A percentile compares a stretch with the other conserved stretches of the same genome.
phyloP scores from a whole-genome alignment of 257 asterid genomes.

The Solanum chiquidenum region DNA sequence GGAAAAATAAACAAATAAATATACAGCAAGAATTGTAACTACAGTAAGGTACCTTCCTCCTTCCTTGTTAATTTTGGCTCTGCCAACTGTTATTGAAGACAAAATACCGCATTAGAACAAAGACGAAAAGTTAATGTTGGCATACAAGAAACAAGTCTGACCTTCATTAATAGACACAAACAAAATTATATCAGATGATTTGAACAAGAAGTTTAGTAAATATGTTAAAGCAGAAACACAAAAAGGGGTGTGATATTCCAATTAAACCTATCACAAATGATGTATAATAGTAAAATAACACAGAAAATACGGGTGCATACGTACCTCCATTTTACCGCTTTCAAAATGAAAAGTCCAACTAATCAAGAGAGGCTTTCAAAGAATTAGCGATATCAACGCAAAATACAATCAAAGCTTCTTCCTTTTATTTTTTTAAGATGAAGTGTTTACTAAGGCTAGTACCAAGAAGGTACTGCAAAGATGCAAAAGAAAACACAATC shows the following conservation, averaged over 20 bases:
- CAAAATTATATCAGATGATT: background rate
- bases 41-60: constrained; percentile 63
- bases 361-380: background rate
- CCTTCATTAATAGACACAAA: background rate
- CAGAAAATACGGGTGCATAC: background rate
- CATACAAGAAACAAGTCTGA: background rate
- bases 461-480: background rate
- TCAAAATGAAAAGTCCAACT: background rate
- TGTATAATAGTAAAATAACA: background rate
- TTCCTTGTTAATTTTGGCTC: constrained; percentile 55
- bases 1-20: background rate
- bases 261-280: background rate
- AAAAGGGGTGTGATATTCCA: background rate
- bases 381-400: background rate
- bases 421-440: background rate
- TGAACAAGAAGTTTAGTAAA: background rate
- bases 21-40: background rate
- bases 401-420: background rate
- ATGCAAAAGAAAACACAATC: background rate
- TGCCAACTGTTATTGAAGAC: constrained; percentile 33
- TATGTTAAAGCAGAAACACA: background rate
- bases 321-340: background rate
- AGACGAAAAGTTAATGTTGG: background rate
- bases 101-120: constrained; percentile 3
- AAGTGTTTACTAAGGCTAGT: background rate